Conservation (phyloP, 805 yeast species). For the Metschnikowia continentalis region DNA sequence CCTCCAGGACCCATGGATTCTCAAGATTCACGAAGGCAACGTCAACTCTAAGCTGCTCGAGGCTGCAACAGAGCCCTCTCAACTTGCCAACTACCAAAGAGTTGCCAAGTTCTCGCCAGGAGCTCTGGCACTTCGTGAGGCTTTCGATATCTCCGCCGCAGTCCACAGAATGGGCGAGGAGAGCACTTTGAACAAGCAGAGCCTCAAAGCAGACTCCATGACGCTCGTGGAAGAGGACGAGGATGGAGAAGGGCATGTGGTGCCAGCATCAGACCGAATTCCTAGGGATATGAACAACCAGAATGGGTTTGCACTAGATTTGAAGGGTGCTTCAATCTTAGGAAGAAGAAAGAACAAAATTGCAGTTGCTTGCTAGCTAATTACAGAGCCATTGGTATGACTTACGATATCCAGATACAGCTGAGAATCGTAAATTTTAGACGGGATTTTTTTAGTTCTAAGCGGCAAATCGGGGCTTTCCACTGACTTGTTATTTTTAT, state of each 20-base stretch:
- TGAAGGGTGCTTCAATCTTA: constrained; percentile 51
- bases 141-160: constrained; percentile 81
- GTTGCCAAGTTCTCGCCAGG: constrained; percentile 58
- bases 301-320: constrained; percentile 40
- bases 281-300: constrained; percentile 13
- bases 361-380: constrained; percentile 8
- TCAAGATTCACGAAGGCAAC: constrained; percentile 12
- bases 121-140: constrained; percentile 78
- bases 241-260: constrained; percentile 23
- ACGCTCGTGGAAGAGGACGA: constrained; percentile 35
- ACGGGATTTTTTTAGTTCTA: not conserved
- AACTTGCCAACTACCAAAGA: constrained; percentile 15
- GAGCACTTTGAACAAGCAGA: constrained; percentile 31
- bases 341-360: constrained; percentile 37
- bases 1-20: constrained; percentile 66
- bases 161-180: constrained; percentile 80
- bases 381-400: not conserved
- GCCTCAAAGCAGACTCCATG: constrained; percentile 20
- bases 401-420: not conserved
- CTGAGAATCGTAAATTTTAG: constrained; percentile 2
- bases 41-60: constrained; percentile 1
- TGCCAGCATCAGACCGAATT: constrained; percentile 4
- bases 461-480: not conserved
- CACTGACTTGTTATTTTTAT: not conserved
- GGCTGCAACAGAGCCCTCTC: not conserved